Conservation (phyloP, 2,329 filamentous ascomycete genomes). For the Diplocarpon mali region DNA sequence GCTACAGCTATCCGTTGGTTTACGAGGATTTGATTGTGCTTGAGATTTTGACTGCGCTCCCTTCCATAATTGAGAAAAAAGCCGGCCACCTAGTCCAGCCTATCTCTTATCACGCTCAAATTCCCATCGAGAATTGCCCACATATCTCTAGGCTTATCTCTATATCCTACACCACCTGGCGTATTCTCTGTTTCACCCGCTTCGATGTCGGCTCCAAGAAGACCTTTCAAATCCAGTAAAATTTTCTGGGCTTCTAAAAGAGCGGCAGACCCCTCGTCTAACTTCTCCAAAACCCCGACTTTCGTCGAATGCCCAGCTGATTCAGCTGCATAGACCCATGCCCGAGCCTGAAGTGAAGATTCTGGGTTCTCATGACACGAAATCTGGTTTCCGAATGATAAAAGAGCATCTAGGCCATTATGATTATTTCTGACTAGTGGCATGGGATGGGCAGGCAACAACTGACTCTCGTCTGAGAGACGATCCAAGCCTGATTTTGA, state of each 20-base stretch:
- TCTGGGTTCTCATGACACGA: slow-evolving; percentile 30
- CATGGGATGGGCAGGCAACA: slow-evolving; percentile 42
- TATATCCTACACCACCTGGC: background rate
- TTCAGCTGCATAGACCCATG: slow-evolving; percentile 50
- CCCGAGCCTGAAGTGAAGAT: slow-evolving; percentile 35
- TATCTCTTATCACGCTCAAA: slow-evolving; percentile 22
- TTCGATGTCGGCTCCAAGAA: slow-evolving; percentile 31
- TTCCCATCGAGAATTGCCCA: slow-evolving; percentile 26
- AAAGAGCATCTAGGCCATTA: slow-evolving; percentile 25
- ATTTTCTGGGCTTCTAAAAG: slow-evolving; percentile 41
- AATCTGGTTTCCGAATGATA: slow-evolving; percentile 36
- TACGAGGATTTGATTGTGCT: too few relatives aligned
- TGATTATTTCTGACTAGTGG: slow-evolving; percentile 24
- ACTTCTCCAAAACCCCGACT: slow-evolving; percentile 46
- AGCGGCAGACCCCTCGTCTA: slow-evolving; percentile 46
- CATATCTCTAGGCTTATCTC: slow-evolving; percentile 14
- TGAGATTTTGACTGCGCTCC: too few relatives aligned
- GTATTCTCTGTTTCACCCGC: background rate
- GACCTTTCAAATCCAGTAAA: slow-evolving; percentile 37
- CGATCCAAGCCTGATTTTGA: slow-evolving; percentile 39
- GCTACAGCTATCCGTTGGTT: too few relatives aligned
- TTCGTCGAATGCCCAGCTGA: slow-evolving; percentile 48
- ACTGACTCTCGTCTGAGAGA: slow-evolving; percentile 50
- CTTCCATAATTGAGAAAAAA: background rate
- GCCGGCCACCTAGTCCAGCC: background rate